Evolutionary conservation across 2,329 filamentous ascomycete genomes (phyloP).

Genomic region (Fusarium citri): DNA sequence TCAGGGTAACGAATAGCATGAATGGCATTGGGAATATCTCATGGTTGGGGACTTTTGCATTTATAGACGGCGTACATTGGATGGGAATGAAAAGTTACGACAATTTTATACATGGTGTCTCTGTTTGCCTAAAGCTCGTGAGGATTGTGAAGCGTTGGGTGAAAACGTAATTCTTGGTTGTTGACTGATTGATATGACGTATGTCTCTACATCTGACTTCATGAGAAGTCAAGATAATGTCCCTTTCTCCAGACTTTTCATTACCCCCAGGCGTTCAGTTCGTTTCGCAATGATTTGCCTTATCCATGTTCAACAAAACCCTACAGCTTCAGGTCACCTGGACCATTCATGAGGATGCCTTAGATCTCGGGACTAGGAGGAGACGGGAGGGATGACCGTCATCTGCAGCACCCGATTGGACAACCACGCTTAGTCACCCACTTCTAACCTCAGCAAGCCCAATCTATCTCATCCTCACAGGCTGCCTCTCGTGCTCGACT

Average conservation of each 20-base stretch:
- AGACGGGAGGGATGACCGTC: constrained; percentile 2
- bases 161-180: not conserved
- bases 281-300: not conserved
- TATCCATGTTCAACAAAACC: not conserved
- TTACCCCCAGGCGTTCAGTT: not conserved
- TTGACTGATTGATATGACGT: not conserved
- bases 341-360: constrained; percentile 13
- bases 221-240: not conserved
- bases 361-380: constrained; percentile 25
- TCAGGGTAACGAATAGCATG: constrained; percentile 20
- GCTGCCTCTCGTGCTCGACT: not conserved
- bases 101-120: not conserved
- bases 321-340: constrained; percentile 14
- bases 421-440: constrained; percentile 39
- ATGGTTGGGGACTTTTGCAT: constrained; percentile 28
- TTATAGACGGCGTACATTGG: constrained; percentile 40
- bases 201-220: not conserved
- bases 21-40: constrained; percentile 32
- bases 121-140: not conserved
- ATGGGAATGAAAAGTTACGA: constrained; percentile 27
- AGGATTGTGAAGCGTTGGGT: not conserved
- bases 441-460: constrained; percentile 13
- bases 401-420: constrained; percentile 33
- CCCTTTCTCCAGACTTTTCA: not conserved
- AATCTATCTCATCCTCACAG: constrained; percentile 2